Base-by-base conservation (phyloP, 2,329 filamentous ascomycete genomes). In the Diaporthe nobilis region DNA sequence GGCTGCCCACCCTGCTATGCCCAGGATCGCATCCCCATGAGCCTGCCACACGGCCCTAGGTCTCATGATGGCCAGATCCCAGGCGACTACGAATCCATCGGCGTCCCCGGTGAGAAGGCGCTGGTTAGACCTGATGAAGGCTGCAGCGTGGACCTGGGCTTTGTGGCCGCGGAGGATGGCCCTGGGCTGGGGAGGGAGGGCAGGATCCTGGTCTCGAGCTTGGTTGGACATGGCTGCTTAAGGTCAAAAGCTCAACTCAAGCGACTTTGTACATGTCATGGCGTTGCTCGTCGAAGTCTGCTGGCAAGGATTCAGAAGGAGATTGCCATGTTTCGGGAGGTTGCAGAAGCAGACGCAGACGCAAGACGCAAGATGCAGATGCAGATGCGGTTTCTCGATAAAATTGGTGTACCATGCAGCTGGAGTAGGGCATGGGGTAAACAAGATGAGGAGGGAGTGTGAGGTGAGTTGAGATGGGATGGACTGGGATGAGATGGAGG, bases 51-150 rank as follows among this genome's bases (percentile, higher is more conserved):
- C 94, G 1, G 93, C 94, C 12, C 92, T 88, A 0, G 96, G 91
- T 47, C 97, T 90, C 87, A 97, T 96, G 71, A 92, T 94, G 37
- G 93, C 90, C 53, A 98, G 86, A 82, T 94, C 93, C 97, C 97
- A 99, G 31, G 95, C 86, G 9, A 98, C 90, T 47, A 98, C 88
- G 89, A 94, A 98, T 76, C 97, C 97, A 57, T 98, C 94, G 12
- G 95, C 94, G 84, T 99, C 97, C 49, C 94, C 96, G 0, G 95
- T 97, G 17, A 95, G 87, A 8, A 99, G 91, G 47, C 94, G 93
- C 75, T 91, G 88, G 82, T 98, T 98, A 55, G 86, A 83, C 72
- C 91, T 89, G 79, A 95, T 87, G 82, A 98, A 96, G 71, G 90
- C 86, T 5, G 96, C 88, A 28, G 92, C 90, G 82, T 98, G 95